Evolutionary conservation across 2,329 filamentous ascomycete genomes (phyloP).

Genomic region (Penicillium expansum): DNA sequence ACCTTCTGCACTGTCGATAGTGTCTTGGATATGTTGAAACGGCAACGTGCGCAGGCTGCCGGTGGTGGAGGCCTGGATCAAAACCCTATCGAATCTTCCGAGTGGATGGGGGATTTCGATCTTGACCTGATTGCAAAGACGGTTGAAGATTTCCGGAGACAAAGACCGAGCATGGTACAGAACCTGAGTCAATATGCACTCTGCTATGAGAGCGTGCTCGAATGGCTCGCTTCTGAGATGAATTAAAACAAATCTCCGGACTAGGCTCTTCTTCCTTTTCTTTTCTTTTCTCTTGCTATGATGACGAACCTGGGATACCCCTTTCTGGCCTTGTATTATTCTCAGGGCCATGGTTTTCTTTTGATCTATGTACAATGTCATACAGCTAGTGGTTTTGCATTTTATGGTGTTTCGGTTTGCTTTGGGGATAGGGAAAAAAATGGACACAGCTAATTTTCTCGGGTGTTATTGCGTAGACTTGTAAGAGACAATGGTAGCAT

Average conservation of each 20-base stretch:
- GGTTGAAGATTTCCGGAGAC: conserved; percentile 84
- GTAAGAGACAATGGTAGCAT: not conserved
- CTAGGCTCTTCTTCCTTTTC: not conserved
- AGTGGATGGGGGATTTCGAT: conserved; percentile 68
- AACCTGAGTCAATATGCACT: conserved; percentile 89
- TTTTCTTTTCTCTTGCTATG: not conserved
- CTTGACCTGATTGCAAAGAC: conserved; percentile 80
- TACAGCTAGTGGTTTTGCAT: conserved; percentile 8
- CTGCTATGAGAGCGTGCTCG: conserved; percentile 90
- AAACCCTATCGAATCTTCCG: conserved; percentile 32
- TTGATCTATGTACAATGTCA: conserved; percentile 7
- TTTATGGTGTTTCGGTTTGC: conserved; percentile 4
- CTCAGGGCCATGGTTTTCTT: conserved; percentile 5
- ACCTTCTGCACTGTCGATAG: conserved; percentile 96
- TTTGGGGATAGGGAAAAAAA: not conserved
- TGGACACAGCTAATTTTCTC: not conserved
- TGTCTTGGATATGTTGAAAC: conserved; percentile 93
- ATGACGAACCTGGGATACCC: conserved; percentile 12
- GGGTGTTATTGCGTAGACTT: not conserved
- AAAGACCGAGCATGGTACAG: conserved; percentile 95
- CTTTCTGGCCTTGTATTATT: conserved; percentile 7
- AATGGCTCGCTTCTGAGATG: conserved; percentile 64
- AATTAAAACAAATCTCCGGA: not conserved
- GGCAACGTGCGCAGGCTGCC: conserved; percentile 56
- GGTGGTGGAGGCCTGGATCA: conserved; percentile 17